These are phyloP conservation scores for Fraxinus baroniana DNA, from an alignment of 305 asterid genomes.

Conservation along the genomic window DNA sequence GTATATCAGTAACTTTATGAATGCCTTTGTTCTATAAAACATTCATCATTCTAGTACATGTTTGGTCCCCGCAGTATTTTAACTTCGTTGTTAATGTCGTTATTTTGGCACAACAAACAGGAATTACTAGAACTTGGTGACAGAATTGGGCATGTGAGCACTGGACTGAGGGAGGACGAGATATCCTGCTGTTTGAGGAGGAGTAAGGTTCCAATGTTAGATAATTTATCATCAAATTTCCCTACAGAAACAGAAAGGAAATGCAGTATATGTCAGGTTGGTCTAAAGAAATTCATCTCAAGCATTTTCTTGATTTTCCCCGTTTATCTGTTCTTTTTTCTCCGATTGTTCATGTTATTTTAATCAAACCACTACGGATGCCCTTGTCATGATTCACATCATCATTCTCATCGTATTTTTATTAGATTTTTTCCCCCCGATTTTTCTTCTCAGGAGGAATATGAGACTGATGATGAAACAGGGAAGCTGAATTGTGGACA, in stretches of 20 bases:
- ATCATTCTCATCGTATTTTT: not conserved
- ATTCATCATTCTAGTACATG: not conserved
- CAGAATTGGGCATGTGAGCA: constrained; percentile 79
- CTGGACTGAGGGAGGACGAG: constrained; percentile 81
- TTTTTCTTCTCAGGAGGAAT: constrained; percentile 65
- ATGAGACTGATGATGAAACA: constrained; percentile 62
- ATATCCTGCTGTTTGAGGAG: constrained; percentile 61
- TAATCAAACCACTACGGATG: not conserved
- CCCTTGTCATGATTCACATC: no score
- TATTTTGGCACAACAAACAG: constrained; percentile 38
- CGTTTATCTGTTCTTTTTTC: not conserved
- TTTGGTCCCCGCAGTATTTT: not conserved
- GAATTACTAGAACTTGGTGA: constrained; percentile 96
- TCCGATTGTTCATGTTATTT: not conserved
- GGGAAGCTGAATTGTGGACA: constrained; percentile 84
- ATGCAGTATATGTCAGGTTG: constrained; percentile 94
- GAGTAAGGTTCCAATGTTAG: constrained; percentile 34
- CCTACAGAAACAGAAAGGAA: constrained; percentile 54
- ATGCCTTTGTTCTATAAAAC: not conserved
- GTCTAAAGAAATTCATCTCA: not conserved
- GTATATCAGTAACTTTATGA: constrained; percentile 30
- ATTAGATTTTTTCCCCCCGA: not conserved
- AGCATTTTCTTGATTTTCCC: not conserved
- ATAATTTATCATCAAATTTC: constrained; percentile 35
- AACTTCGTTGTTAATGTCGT: not conserved